Evolutionary conservation across 2,329 filamentous ascomycete species (phyloP), one percentile per base, ranked within the genome.

Genomic region (Pseudopithomyces maydicus): DNA sequence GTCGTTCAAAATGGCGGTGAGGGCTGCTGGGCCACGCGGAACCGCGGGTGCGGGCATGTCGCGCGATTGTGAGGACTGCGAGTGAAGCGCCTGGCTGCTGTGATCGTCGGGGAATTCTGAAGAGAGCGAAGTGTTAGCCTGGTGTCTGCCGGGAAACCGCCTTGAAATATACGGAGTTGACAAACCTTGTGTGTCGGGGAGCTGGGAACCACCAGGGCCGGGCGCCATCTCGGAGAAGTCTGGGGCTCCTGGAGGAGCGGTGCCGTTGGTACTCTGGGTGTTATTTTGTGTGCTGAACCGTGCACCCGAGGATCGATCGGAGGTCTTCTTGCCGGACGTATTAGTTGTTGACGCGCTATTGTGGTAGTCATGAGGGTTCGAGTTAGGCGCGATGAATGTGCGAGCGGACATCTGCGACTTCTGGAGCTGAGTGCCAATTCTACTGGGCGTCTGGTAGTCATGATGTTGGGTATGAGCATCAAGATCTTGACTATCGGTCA

Each of bases 301-400:
- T 2, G 85, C 87, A 1, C 85, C 88, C 12, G 87, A 79, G 2
- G 89, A 92, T 6, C 86, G 85, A 59, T 90, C 87, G 1, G 90
- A 91, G 2, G 90, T 93, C 73, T 86, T 88, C 77, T 96, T 95
- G n/a, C 88, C 86, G 3, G 86, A 89, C 20, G 87, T 88, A 29
- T 29, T 29, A 1, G 93, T 97, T 1, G 93, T 96, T 2, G 92
- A 96, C 1, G 92, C 94, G 68, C 96, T 92, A 67, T 98, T 97
- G 52, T 88, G 79, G 56, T 87, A 88, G 84, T 88, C 84, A 20
- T 79, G 79, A 15, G 82, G 78, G 69, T 87, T 82, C 32, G 85
- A 85, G 56, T 84, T 82, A 12, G 81, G 80, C 8, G 81, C 80
- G 77, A 88, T 81, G 20, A 84, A 84, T 2, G 85, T 88, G 64